Evolutionary conservation across 768 basidiomycete species (phyloP), one percentile per base, ranked within the genome.

Genomic region (Boletus pseudopeckii): DNA sequence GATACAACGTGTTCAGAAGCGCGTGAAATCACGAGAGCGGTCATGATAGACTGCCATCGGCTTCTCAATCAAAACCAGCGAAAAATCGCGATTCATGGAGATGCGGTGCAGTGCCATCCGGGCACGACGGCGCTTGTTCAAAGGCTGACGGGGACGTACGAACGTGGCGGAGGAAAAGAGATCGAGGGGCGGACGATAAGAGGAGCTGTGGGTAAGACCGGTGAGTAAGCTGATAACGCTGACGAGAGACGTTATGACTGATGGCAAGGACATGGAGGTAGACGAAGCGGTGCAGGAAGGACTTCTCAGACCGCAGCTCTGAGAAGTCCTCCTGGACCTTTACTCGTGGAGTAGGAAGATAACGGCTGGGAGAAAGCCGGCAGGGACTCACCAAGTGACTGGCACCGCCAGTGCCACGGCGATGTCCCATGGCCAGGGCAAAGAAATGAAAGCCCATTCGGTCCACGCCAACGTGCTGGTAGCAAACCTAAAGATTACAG

Each of bases 1-100:
- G 68, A 56, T 66, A 43, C 70, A 71, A 70, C 68, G 68, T 69
- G 68, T 70, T 64, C 7, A 54, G 66, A 68, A 69, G 70, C 63
- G 61, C 65, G 68, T 68, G 68, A 71, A 64, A 67, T 70, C 63
- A 65, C 63, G 57, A 64, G 51, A 67, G 52, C 58, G 59, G 66
- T 59, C 39, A 60, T 69, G 66, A 68, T 68, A 68, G 65, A 69
- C 66, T 67, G 57, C 54, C 60, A 64, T 64, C 55, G 58, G 60
- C 67, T 62, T 64, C 57, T 56, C 56, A 53, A 60, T 60, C 56
- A 58, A 56, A 55, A 48, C 44, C 30, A 56, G 64, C 54, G 22
- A 64, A 59, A 64, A 60, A 56, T 57, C 48, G 56, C 47, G 56
- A 64, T 56, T 65, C 45, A 53, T 57, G 51, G 57, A 52, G 54